These are phyloP conservation scores for Dendrobium chrysotoxum DNA, from an alignment of 106 monocot species.

Conservation along the genomic window DNA sequence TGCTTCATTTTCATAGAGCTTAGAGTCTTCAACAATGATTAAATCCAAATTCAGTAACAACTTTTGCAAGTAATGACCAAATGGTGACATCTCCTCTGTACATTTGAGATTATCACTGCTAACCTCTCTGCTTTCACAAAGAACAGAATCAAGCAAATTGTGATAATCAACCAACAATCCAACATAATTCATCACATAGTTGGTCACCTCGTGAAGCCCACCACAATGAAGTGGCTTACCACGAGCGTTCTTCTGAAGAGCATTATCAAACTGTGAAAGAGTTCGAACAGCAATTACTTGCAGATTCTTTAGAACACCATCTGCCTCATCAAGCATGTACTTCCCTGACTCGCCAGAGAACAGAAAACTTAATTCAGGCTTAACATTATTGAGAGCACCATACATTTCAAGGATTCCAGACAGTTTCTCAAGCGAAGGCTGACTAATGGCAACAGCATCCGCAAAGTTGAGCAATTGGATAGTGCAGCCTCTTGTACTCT, in stretches of 20 bases:
- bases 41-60: constrained; percentile 27
- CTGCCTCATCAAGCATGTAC: constrained; percentile 21
- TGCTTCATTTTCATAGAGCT: constrained; percentile 31
- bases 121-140: constrained; percentile 3
- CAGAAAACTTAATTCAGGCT: constrained; percentile 23
- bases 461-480: constrained; percentile 58
- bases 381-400: constrained; percentile 14
- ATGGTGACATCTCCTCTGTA: constrained; percentile 15
- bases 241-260: constrained; percentile 19
- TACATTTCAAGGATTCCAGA: constrained; percentile 18
- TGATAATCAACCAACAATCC: constrained; percentile 23
- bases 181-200: constrained; percentile 51
- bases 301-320: constrained; percentile 20
- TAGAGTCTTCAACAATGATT: constrained; percentile 35
- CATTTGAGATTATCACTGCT: background rate
- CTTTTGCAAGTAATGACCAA: constrained; percentile 14
- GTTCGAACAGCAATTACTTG: constrained; percentile 28
- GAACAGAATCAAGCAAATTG: constrained; percentile 23
- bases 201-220: constrained; percentile 40
- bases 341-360: constrained; percentile 24
- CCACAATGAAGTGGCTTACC: constrained; percentile 15
- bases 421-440: constrained; percentile 19
- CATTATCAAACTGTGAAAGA: constrained; percentile 27
- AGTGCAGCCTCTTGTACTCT: constrained; percentile 33
- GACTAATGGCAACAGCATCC: constrained; percentile 36